A percentile compares a stretch with the other conserved stretches of the same genome.
Conservation (phyloP, 2,329 filamentous ascomycete genomes). For the Colletotrichum tropicicola region DNA sequence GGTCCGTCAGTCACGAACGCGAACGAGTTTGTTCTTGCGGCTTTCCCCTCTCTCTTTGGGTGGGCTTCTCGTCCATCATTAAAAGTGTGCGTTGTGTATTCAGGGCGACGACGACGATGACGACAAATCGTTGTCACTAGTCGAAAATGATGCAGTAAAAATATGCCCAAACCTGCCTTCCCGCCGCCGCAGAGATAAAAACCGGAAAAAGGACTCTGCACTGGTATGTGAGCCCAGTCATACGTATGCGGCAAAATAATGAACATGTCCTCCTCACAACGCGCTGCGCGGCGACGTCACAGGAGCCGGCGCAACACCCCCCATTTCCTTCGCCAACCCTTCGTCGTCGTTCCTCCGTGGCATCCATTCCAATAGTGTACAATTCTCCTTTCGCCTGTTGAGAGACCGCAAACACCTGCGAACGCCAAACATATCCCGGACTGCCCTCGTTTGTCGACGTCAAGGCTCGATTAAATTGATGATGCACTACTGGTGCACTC, state of each 20-base stretch:
- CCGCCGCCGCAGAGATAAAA: slow-evolving; percentile 1
- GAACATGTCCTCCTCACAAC: neutral
- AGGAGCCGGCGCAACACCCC: neutral
- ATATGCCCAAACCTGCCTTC: neutral
- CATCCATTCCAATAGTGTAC: slow-evolving; percentile 25
- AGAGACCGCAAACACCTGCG: slow-evolving; percentile 26
- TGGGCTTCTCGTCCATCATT: neutral
- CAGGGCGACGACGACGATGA: neutral
- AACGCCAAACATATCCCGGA: slow-evolving; percentile 26
- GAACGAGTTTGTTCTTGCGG: too few species aligned
- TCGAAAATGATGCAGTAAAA: slow-evolving; percentile 3
- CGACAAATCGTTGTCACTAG: neutral
- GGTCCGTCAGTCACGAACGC: too few species aligned
- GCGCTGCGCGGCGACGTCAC: neutral
- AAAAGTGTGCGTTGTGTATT: slow-evolving; percentile 12
- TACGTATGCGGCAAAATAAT: slow-evolving; percentile 16
- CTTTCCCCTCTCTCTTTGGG: too few species aligned
- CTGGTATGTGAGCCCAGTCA: neutral
- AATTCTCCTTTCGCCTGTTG: slow-evolving; percentile 30
- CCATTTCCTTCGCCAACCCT: slow-evolving; percentile 1
- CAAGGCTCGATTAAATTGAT: slow-evolving; percentile 7
- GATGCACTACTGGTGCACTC: neutral
- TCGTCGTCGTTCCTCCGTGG: neutral
- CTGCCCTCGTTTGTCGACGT: slow-evolving; percentile 28
- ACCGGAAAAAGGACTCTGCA: neutral